Conservation (phyloP, 148 eudicot genomes). For the Chenopodium album region DNA sequence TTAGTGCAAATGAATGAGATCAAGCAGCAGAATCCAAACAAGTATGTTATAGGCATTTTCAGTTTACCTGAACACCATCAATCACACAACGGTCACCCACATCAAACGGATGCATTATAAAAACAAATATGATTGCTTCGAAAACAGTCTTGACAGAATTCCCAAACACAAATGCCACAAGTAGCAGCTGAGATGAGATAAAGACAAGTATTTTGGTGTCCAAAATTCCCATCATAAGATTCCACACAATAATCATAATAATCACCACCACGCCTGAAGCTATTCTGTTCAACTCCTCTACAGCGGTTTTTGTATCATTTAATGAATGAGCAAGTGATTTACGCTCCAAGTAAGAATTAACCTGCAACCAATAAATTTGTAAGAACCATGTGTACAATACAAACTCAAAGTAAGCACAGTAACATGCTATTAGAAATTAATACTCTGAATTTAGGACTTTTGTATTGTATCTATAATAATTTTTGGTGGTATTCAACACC, state of each 20-base stretch:
- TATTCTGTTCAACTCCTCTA: constrained; percentile 72
- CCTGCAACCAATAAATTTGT: constrained; percentile 35
- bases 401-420: constrained; percentile 25
- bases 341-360: constrained; percentile 69
- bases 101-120: constrained; percentile 83
- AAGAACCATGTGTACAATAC: not conserved
- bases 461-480: not conserved
- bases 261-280: constrained; percentile 44
- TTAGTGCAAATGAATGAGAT: not conserved
- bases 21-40: not conserved
- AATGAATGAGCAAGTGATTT: constrained; percentile 73
- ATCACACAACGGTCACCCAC: constrained; percentile 88
- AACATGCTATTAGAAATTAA: constrained; percentile 38
- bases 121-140: constrained; percentile 77
- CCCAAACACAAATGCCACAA: constrained; percentile 66
- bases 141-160: constrained; percentile 62
- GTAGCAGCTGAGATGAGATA: constrained; percentile 66
- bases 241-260: constrained; percentile 53
- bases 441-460: not conserved
- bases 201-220: constrained; percentile 67
- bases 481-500: not conserved
- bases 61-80: constrained; percentile 77
- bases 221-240: constrained; percentile 69
- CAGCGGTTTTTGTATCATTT: constrained; percentile 79
- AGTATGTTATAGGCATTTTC: not conserved